Base-by-base conservation (phyloP, 306 rosid genomes). In the Spatholobus suberectus region DNA sequence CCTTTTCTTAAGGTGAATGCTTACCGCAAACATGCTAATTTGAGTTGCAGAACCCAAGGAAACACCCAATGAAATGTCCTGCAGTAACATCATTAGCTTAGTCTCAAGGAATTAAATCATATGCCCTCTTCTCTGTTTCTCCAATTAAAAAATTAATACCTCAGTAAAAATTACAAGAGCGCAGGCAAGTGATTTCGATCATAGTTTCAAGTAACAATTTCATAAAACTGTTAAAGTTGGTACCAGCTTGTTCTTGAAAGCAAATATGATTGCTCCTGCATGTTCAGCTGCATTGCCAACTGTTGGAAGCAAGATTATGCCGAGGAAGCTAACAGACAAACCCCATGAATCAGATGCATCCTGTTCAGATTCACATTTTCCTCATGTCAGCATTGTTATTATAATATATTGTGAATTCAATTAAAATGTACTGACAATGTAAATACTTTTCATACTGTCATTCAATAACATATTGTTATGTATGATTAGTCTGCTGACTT, bases 221-320 rank as follows among this genome's bases (percentile, higher is more conserved):
- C 14, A 65, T 52, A 5, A 75, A 62, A 14, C 38, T n/a, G 4
- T 73, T 10, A 21, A 47, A 46, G 38, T 12, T 32, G 86, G 59
- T 62, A 95, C 98, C 90, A 95, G 83, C 70, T 95, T 91, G 87
- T 95, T 87, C 92, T 93, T 95, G 84, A 93, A 93, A 76, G 97
- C 98, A 79, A 93, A 95, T 13, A 93, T 95, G 80, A 93, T 54
- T 0, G 98, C 94, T 81, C 97, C 97, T 0, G 98, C 98, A 73
- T 95, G 98, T 84, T 95, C 98, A 26, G 98, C 97, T 71, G 98
- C 97, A 76, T 95, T 95, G 65, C 98, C 98, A 59, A 95, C 98
- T 43, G 93, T 91, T 18, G 98, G 97, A 7, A 95, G 89, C 90
- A 95, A 68, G 69, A 95, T 95, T 82, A 95, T 93, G 89, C 97